These are phyloP conservation scores for Solanum hybrid DNA, from an alignment of 305 asterid species.

Conservation along the genomic window DNA sequence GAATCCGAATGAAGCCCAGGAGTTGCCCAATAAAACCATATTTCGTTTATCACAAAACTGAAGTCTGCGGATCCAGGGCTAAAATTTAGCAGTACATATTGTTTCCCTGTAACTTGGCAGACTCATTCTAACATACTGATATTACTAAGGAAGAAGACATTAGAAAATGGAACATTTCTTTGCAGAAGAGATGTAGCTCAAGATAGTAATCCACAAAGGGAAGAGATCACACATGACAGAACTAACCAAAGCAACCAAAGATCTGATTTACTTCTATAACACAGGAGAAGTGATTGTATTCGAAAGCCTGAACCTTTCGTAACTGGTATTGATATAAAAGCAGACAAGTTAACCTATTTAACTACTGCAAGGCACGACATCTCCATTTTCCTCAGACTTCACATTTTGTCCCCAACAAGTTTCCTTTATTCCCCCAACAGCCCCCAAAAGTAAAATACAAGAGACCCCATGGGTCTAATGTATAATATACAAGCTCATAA, in stretches of 20 bases:
- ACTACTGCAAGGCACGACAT: background rate
- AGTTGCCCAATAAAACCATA: background rate
- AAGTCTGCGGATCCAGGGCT: background rate
- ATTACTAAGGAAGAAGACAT: background rate
- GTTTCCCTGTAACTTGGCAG: background rate
- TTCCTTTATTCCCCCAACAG: background rate
- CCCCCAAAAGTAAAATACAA: background rate
- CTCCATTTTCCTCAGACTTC: background rate
- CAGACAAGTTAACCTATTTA: background rate
- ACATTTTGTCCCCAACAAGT: background rate
- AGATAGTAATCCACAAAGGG: background rate
- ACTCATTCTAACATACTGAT: background rate
- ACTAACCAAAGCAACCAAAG: background rate
- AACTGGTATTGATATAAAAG: background rate
- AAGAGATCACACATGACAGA: background rate
- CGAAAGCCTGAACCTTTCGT: background rate
- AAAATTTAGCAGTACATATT: background rate
- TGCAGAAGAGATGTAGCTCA: background rate
- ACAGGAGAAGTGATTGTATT: background rate
- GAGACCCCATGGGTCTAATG: background rate
- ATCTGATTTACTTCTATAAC: background rate
- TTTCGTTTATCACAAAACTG: conserved; percentile 1
- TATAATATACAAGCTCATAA: background rate
- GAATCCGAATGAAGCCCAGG: background rate
- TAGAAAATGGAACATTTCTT: background rate